Percentiles rank a stretch among this genome's conserved stretches.
These are phyloP conservation scores for Fusarium albidum DNA, from an alignment of 2,329 filamentous ascomycete species.

Conservation along the genomic window DNA sequence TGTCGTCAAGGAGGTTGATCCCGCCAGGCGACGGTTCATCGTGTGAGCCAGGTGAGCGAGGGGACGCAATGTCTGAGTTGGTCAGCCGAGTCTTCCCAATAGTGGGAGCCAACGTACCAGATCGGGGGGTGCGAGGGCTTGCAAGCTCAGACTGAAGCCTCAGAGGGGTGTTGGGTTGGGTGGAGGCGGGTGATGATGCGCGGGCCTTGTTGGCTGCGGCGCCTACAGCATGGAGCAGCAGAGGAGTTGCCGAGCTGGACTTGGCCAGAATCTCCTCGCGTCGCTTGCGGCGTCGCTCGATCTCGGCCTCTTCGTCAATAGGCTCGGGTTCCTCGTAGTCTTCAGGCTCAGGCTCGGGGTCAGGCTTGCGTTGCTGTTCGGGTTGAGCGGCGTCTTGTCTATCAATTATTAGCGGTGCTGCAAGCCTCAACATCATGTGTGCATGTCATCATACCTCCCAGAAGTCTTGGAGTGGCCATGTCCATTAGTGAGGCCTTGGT, in stretches of 20 bases:
- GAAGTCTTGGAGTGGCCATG: constrained; percentile 24
- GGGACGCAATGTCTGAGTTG: constrained; percentile 50
- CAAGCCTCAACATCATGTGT: neutral
- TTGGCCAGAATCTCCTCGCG: constrained; percentile 88
- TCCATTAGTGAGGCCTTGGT: constrained; percentile 55
- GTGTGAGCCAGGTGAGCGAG: constrained; percentile 54
- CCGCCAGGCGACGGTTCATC: constrained; percentile 64
- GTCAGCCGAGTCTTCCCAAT: constrained; percentile 33
- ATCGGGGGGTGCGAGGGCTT: constrained; percentile 58
- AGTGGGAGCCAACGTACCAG: constrained; percentile 49
- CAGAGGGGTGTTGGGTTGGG: constrained; percentile 53
- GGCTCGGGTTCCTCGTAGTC: constrained; percentile 64
- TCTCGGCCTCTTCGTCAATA: constrained; percentile 82
- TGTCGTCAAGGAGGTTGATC: constrained; percentile 72
- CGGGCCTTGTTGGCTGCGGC: constrained; percentile 62
- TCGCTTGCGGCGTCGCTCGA: constrained; percentile 84
- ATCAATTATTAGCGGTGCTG: constrained; percentile 15
- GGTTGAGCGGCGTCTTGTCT: constrained; percentile 30
- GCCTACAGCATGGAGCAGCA: constrained; percentile 78
- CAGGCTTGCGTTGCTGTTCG: constrained; percentile 28
- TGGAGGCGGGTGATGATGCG: constrained; percentile 62
- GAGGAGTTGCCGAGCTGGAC: constrained; percentile 76
- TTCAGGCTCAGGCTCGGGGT: constrained; percentile 42
- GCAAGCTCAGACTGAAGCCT: constrained; percentile 41
- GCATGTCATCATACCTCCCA: constrained; percentile 25